Evolutionary conservation across 805 yeast genomes (phyloP), one percentile per base, ranked within the genome.

Genomic region (Myxozyma geophila): DNA sequence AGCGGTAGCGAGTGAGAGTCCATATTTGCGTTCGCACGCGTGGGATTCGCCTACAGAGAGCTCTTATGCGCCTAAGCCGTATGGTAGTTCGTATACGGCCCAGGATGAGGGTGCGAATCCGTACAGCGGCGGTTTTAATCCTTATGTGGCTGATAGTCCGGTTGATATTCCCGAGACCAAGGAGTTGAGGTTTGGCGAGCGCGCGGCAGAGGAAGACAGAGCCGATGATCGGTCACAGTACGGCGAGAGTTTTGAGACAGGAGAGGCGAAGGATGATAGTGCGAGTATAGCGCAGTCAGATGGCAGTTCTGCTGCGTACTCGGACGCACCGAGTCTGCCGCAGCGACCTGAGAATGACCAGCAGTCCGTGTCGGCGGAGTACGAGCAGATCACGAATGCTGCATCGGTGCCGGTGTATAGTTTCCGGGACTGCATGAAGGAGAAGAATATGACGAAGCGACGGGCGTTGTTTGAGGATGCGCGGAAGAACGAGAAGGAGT

Each of bases 391-490:
- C 19, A 21, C 49, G 2, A 44, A 54, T 8, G 59, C 67, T 4
- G 47, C 54, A 7, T 36, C 64, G 41, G n/a, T 46, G 12, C 64
- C 67, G 17, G 15, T 28, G 13, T 60, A 56, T 53, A 37, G 35
- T n/a, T 57, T 46, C 44, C 21, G 37, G 36, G 51, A 19, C 7
- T 37, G 59, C 46, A 50, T 54, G 47, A 58, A 58, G 53, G 63
- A 62, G 46, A 54, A 43, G 15, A 53, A 55, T 43, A n/a, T 51
- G n/a, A 7, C 35, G 10, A 46, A 47, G 50, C 63, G 63, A 17
- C 48, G 43, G 21, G 60, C 23, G 10, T 23, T 61, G 33, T 64
- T 62, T 58, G 63, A 58, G 9, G 51, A 21, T 21, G 60, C 66
- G 5, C 35, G 68, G 39, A 44, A 50, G 35, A 37, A 28, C 40